These are phyloP conservation scores for Rutstroemia sp. DNA, from an alignment of 2,329 filamentous ascomycete species.

Conservation along the genomic window DNA sequence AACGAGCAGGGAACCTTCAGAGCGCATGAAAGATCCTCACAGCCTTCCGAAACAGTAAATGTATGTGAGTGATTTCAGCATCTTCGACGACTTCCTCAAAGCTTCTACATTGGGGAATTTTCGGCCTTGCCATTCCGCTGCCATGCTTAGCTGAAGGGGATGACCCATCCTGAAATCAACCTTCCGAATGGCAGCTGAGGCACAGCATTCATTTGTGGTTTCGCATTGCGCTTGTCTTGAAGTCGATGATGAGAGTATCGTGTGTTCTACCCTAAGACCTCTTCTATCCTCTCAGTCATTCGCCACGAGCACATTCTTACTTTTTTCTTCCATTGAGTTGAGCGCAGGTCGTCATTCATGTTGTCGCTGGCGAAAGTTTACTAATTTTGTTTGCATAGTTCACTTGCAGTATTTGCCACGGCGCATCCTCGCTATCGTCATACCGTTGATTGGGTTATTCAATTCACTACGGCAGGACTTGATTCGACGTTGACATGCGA, in stretches of 20 bases:
- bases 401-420: not conserved
- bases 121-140: not conserved
- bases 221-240: not conserved
- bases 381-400: slow-evolving; percentile 5
- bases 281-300: slow-evolving; percentile 1
- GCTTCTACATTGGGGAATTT: not conserved
- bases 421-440: not conserved
- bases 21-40: slow-evolving; percentile 24
- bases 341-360: slow-evolving; percentile 5
- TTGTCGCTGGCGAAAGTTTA: slow-evolving; percentile 15
- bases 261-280: not conserved
- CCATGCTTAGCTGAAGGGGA: not conserved
- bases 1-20: slow-evolving; percentile 9
- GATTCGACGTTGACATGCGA: slow-evolving; percentile 17
- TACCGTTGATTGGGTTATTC: not conserved
- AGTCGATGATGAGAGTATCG: not conserved
- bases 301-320: not conserved
- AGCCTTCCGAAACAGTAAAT: slow-evolving; percentile 27
- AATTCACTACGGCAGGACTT: slow-evolving; percentile 8
- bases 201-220: not conserved
- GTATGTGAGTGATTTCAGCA: slow-evolving; percentile 23
- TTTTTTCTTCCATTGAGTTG: not conserved
- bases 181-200: not conserved
- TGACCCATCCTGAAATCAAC: not conserved
- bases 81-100: not conserved